Base-by-base conservation (phyloP, 371 early-diverging fungal species). In the Syncephalastrum contaminatum region DNA sequence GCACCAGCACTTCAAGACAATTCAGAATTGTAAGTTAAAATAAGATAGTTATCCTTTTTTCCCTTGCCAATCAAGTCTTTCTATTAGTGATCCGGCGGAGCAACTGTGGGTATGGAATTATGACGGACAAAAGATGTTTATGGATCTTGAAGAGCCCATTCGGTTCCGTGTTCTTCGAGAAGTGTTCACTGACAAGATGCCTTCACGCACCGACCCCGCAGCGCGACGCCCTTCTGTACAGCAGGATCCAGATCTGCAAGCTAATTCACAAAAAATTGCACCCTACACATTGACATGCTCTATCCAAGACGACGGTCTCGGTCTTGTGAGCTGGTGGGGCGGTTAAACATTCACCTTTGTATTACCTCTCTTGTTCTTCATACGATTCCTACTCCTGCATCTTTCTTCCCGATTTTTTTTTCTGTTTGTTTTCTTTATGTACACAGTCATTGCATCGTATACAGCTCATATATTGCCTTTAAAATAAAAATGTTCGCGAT, bases 31-130 rank as follows among this genome's bases (percentile, higher is more conserved):
- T 82, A 77, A 69, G 60, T 52, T 8, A 18, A 27, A 4, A 50
- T 2, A 25, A 51, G 3, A 51, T n/a, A n/a, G n/a, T n/a, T n/a
- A n/a, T n/a, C n/a, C n/a, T n/a, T n/a, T n/a, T n/a, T n/a, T n/a
- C n/a, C n/a, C n/a, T n/a, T n/a, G n/a, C n/a, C n/a, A n/a, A 30
- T 10, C 21, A 18, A 8, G 22, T 44, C 15, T 30, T 25, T 25
- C 30, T 22, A 8, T 13, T 60, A 84, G 78, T 71, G 87, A 90
- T 64, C 72, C 80, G 24, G 79, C 76, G 4, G 89, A 92, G 57
- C 86, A 86, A 54, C 84, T 88, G n/a, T 96, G 94, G 95, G 85
- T 91, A 5, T 96, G 93, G 92, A 79, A 82, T 54, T 91, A 84
- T 59, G 89, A 92, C 20, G 95, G 87, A 20, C 83, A 87, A 43